Evolutionary conservation across 768 basidiomycete species (phyloP).

Genomic region (Russula olivacea): DNA sequence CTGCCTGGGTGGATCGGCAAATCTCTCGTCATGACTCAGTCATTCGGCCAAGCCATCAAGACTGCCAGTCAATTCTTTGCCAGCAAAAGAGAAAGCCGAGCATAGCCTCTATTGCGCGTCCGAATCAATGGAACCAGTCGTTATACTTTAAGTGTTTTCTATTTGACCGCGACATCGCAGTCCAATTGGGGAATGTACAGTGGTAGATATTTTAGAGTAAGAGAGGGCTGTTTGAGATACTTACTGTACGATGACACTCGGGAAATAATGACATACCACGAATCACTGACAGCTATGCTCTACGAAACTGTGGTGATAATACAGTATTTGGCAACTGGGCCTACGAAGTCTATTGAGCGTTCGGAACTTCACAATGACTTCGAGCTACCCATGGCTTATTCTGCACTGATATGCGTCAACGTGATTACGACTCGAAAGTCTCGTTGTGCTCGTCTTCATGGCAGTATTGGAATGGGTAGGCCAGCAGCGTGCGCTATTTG

Average conservation of each 20-base stretch:
- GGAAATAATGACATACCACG: not conserved
- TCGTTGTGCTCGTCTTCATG: not conserved
- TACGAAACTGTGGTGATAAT: not conserved
- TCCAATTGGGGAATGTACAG: not conserved
- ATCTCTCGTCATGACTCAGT: conserved; percentile 15
- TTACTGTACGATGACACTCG: not conserved
- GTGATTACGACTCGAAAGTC: not conserved
- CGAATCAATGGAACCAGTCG: not conserved
- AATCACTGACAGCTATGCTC: too few relatives aligned
- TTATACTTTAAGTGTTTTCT: not conserved
- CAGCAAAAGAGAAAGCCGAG: conserved; percentile 6
- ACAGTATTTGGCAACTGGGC: not conserved
- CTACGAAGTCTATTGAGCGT: not conserved
- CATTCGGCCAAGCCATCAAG: conserved; percentile 24
- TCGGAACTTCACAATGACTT: not conserved
- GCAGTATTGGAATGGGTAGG: conserved; percentile 13
- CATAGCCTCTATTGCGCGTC: not conserved
- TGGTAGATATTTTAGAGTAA: not conserved
- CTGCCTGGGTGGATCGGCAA: conserved; percentile 88
- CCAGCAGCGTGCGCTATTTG: conserved; percentile 17
- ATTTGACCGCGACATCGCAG: not conserved
- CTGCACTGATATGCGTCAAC: not conserved
- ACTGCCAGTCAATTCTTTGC: conserved; percentile 19
- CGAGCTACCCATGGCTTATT: not conserved
- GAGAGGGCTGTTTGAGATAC: not conserved